Evolutionary conservation across 345 rosid species (phyloP), one percentile per base, ranked within the genome.

Genomic region (Hevea brasiliensis): DNA sequence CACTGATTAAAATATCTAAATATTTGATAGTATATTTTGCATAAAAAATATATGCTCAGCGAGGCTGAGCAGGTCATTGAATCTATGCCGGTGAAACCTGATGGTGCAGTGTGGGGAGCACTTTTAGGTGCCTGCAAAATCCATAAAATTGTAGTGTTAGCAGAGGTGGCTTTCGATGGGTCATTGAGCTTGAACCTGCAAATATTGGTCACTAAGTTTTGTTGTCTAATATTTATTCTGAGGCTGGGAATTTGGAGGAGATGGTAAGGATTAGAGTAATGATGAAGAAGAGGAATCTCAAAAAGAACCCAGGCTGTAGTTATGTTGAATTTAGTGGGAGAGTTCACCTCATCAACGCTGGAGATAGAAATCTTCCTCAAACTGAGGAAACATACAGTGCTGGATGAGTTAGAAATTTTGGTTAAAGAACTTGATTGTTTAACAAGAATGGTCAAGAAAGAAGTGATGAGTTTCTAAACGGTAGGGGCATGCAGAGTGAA

Each of bases 21-120:
- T 32, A 32, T 32, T 32, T n/a, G n/a, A n/a, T n/a, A n/a, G 75
- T 97, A 94, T 82, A 90, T 90, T 79, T 77, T 90, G 47, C 97
- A 97, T 42, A 84, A 95, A 21, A 93, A 91, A 40, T 97, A 97
- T 70, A 85, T 82, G 76, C 79, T 94, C 62, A 69, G 72, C 54
- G 89, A 89, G 71, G 97, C 97, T 56, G 65, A 68, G 41, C 72
- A 79, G 77, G 85, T 90, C 45, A 89, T 92, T 75, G 50, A 76
- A 37, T 81, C 87, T 3, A 89, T 89, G 90, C 67, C 20, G 24
- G 85, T 81, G 35, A 71, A 84, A 80, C 88, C 95, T 0, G 95
- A 94, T 76, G 91, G 97, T 75, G 90, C 97, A 11, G 91, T 88
- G 41, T 92, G 97, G 98, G 98, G 98, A 0, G 94, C 95, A 17